Evolutionary conservation across 306 rosid genomes (phyloP).

Genomic region (Quercus wislizeni): DNA sequence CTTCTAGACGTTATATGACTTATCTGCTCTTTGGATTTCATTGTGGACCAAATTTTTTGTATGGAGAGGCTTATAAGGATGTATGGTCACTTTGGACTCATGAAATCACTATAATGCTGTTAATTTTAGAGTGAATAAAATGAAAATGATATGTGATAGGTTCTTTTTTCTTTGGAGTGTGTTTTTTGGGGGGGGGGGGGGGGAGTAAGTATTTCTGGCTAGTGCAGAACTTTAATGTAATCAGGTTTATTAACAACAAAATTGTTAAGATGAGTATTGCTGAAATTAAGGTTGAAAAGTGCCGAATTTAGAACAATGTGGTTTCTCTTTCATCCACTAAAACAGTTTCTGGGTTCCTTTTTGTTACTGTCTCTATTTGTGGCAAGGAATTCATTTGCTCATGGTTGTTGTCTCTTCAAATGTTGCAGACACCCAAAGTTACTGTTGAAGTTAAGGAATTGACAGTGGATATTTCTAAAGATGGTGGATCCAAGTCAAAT

Average conservation of each 20-base stretch:
- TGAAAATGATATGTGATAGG: not conserved
- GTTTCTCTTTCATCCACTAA: not conserved
- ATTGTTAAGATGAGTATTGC: not conserved
- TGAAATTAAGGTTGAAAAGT: not conserved
- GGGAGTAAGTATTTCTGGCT: not conserved
- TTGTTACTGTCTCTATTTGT: conserved; percentile 18
- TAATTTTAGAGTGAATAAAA: not conserved
- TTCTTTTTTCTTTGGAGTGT: too few species aligned
- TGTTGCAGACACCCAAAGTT: conserved; percentile 79
- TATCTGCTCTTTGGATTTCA: not conserved
- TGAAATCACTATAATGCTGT: not conserved
- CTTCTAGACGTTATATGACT: not conserved
- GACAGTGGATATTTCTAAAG: conserved; percentile 77
- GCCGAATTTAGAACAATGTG: not conserved
- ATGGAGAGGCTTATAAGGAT: not conserved
- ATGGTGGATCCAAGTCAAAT: conserved; percentile 66
- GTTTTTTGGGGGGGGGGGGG: not conserved
- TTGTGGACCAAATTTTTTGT: not conserved
- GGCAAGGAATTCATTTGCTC: conserved; percentile 7
- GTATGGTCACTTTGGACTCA: not conserved
- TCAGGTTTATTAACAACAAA: not conserved
- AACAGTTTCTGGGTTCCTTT: not conserved
- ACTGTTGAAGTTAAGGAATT: conserved; percentile 84
- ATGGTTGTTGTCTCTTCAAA: conserved; percentile 29
- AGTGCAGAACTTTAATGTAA: not conserved